A percentile compares a stretch with the other conserved stretches of the same genome.
These are phyloP conservation scores for Agaricus subrufescens DNA, from an alignment of 768 basidiomycete genomes.

Conservation along the genomic window DNA sequence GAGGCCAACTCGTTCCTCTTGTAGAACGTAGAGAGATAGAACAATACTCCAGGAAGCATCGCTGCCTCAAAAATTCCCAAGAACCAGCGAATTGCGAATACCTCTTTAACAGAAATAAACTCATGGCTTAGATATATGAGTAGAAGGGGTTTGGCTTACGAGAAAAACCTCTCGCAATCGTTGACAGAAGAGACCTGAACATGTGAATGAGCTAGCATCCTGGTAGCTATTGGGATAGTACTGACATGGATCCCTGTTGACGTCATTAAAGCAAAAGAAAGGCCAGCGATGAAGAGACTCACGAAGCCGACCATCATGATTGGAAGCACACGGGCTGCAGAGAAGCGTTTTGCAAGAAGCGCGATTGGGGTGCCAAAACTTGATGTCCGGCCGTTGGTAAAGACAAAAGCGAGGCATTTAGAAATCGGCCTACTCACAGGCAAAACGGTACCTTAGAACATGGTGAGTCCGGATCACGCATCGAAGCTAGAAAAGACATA, in stretches of 20 bases:
- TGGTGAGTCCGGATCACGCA: not conserved
- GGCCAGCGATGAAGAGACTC: slow-evolving; percentile 11
- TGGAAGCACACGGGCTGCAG: slow-evolving; percentile 42
- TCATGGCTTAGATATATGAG: not conserved
- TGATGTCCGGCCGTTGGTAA: not conserved
- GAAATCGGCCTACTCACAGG: slow-evolving; percentile 24
- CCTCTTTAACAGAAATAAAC: slow-evolving; percentile 20
- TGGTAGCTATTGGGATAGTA: not conserved
- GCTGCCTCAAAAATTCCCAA: slow-evolving; percentile 48
- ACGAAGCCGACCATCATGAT: slow-evolving; percentile 50
- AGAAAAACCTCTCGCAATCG: slow-evolving; percentile 42
- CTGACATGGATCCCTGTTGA: slow-evolving; percentile 37
- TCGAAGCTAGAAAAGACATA: slow-evolving; percentile 13
- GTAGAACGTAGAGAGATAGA: slow-evolving; percentile 50
- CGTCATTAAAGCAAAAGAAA: not conserved
- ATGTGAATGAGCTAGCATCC: not conserved
- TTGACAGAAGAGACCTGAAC: slow-evolving; percentile 38
- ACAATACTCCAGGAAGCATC: slow-evolving; percentile 46
- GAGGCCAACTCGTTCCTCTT: slow-evolving; percentile 47
- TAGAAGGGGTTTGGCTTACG: slow-evolving; percentile 17
- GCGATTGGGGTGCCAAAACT: slow-evolving; percentile 48
- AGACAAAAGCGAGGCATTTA: not conserved
- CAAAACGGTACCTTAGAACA: slow-evolving; percentile 37
- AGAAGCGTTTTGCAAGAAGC: slow-evolving; percentile 42
- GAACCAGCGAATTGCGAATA: slow-evolving; percentile 45